Evolutionary conservation across 495 filamentous ascomycete species (phyloP), one percentile per base, ranked within the genome.

Genomic region (Chaetomium fimeti): DNA sequence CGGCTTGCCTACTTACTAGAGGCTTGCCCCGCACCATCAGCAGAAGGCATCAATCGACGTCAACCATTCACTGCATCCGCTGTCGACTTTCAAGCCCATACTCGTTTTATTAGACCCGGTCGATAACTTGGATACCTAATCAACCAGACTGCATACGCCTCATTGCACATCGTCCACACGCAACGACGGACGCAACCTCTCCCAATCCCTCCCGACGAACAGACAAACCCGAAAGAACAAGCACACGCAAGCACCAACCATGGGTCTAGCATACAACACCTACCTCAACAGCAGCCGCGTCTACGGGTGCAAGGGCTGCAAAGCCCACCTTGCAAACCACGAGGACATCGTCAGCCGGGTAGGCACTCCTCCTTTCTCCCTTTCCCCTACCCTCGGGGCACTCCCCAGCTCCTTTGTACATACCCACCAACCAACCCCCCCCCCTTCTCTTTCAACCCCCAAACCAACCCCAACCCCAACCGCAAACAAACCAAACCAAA

Each of bases 341-440:
- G 91, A 98, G 65, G 92, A 96, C 68, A 98, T 98, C 64, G 91
- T 98, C 62, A 96, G 91, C 69, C 82, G 93, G 70, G 94, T 98
- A 80, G 66, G 86, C 76, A 36, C 32, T 11, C 22, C 60, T 53
- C 43, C 59, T 38, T n/a, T n/a, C 48, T 32, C 51, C 63, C 58
- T 45, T 38, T 53, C 43, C 57, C 36, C 38, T 47, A 47, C 22
- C 60, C 51, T 54, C 29, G 32, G 32, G 32, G 29, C 51, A 53
- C 56, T 62, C 40, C 22, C 27, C 22, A 51, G 61, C 25, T 55
- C 47, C 38, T 38, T 22, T 32, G 36, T 24, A 20, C 20, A 40
- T 25, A 36, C 45, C 54, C 29, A 25, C 54, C 20, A n/a, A n/a
- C n/a, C n/a, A n/a, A n/a, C 29, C 24, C 32, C 59, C 56, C 18